These are phyloP conservation scores for Phylloporus scabripes DNA, from an alignment of 768 basidiomycete genomes.

Conservation along the genomic window DNA sequence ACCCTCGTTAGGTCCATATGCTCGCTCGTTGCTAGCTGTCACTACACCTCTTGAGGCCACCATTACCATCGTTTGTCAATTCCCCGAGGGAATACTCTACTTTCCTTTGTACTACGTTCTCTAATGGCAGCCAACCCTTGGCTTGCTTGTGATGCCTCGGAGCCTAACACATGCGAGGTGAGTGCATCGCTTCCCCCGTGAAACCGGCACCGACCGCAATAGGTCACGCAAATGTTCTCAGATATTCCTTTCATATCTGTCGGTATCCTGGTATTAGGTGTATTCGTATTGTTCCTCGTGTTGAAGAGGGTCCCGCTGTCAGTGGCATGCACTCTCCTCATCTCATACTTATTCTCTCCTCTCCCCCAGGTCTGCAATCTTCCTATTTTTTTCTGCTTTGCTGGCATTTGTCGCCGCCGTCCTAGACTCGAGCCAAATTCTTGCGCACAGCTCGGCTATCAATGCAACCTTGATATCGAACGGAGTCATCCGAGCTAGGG, in stretches of 20 bases:
- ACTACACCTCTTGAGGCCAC: background rate
- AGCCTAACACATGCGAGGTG: slow-evolving; percentile 40
- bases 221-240: slow-evolving; percentile 54
- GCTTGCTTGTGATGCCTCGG: slow-evolving; percentile 8
- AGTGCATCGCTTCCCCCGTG: slow-evolving; percentile 19
- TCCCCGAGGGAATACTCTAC: background rate
- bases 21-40: background rate
- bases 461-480: slow-evolving; percentile 15
- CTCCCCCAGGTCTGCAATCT: slow-evolving; percentile 37
- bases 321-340: slow-evolving; percentile 18
- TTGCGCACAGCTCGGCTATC: slow-evolving; percentile 36
- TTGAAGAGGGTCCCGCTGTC: slow-evolving; percentile 50
- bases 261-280: slow-evolving; percentile 59
- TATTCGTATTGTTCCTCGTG: slow-evolving; percentile 51
- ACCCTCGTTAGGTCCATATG: background rate
- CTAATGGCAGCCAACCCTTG: slow-evolving; percentile 16
- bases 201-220: slow-evolving; percentile 6
- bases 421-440: slow-evolving; percentile 54
- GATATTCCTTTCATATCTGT: slow-evolving; percentile 65
- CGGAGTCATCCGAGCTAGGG: slow-evolving; percentile 47
- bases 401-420: slow-evolving; percentile 58
- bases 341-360: slow-evolving; percentile 1
- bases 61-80: background rate
- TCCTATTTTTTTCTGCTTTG: slow-evolving; percentile 53
- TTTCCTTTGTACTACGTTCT: slow-evolving; percentile 4